phyloP scores from a whole-genome alignment of 306 rosid species.

The Adenanthera pavonina region DNA sequence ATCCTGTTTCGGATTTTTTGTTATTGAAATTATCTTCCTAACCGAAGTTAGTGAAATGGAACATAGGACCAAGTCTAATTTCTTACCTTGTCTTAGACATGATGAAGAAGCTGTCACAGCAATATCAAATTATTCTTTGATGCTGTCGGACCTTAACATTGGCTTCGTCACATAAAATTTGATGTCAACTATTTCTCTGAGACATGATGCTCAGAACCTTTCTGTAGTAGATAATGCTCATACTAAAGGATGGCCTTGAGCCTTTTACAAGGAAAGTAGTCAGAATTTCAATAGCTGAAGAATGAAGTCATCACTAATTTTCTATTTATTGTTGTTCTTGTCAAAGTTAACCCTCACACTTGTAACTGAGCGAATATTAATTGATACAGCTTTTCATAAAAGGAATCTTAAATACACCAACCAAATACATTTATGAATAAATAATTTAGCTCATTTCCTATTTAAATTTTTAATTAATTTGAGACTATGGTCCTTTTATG shows the following conservation, averaged over 20 bases:
- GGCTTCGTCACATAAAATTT: conserved; percentile 36
- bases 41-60: conserved; percentile 26
- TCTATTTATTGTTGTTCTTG: background rate
- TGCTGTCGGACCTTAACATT: background rate
- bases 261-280: conserved; percentile 11
- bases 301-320: conserved; percentile 16
- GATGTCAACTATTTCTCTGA: conserved; percentile 4
- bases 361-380: background rate
- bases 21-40: conserved; percentile 30
- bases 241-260: no score
- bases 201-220: conserved; percentile 6
- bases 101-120: conserved; percentile 21
- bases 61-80: conserved; percentile 39
- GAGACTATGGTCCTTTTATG: no score
- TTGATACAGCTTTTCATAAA: background rate
- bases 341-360: background rate
- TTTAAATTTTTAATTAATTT: no score
- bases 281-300: conserved; percentile 36
- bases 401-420: background rate
- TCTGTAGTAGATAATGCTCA: conserved; percentile 21
- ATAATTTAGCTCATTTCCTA: no score
- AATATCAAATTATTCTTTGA: background rate
- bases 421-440: background rate
- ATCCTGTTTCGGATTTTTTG: conserved; percentile 29
- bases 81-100: conserved; percentile 51